These are phyloP conservation scores for Thecamonas trahens DNA, from an alignment of 78 protist species.

Conservation along the genomic window DNA sequence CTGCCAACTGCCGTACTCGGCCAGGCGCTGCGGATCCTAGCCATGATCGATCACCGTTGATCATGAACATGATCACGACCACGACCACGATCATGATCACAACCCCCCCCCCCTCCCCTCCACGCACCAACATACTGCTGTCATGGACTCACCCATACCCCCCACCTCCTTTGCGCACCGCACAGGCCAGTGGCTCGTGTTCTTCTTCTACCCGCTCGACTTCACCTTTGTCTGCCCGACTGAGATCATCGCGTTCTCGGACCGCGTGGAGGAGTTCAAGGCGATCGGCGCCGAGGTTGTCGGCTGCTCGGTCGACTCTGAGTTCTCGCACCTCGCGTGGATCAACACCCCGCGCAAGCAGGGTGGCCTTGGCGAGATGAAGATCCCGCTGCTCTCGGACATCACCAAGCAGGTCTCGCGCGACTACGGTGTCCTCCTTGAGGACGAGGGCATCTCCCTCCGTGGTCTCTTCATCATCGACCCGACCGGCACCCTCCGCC, in stretches of 20 bases:
- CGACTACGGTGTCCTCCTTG: constrained; percentile 79
- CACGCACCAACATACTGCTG: too few species aligned
- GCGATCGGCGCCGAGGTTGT: constrained; percentile 55
- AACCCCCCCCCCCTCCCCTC: too few species aligned
- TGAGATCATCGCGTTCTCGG: constrained; percentile 87
- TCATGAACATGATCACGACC: too few species aligned
- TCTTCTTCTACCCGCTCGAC: constrained; percentile 49
- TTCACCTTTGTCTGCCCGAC: constrained; percentile 93
- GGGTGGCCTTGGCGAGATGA: constrained; percentile 90
- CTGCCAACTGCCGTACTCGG: too few species aligned
- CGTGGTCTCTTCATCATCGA: constrained; percentile 73
- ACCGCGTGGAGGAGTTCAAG: constrained; percentile 75
- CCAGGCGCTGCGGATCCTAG: too few species aligned
- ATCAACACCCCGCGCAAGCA: constrained; percentile 79
- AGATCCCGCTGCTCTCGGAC: constrained; percentile 84
- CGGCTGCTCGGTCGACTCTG: constrained; percentile 72
- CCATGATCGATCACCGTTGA: too few species aligned
- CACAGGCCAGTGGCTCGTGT: too few species aligned
- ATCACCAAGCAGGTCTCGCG: constrained; percentile 62
- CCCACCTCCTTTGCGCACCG: too few species aligned
- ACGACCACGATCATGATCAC: too few species aligned
- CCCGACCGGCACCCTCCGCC: constrained; percentile 56
- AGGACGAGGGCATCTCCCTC: constrained; percentile 49
- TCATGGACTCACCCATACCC: too few species aligned
- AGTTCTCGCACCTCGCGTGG: constrained; percentile 88